phyloP scores from a whole-genome alignment of 768 basidiomycete species.

The Leucocoprinus leucothites region DNA sequence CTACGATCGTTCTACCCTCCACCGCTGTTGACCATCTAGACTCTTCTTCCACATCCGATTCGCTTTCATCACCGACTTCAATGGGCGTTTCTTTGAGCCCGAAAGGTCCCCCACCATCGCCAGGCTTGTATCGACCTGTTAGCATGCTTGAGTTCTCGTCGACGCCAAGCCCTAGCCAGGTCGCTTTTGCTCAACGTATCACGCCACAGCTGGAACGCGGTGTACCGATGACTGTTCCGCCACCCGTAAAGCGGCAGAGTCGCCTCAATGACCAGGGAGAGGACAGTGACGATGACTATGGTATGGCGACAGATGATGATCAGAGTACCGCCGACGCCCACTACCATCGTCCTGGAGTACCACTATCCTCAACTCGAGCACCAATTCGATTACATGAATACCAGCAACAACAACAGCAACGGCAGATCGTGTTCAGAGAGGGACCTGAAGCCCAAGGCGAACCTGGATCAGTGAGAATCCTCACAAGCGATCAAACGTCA shows the following conservation, averaged over 20 bases:
- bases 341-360: too few species aligned
- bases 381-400: too few species aligned
- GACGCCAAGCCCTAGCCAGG: conserved; percentile 26
- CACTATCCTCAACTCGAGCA: too few species aligned
- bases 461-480: conserved; percentile 15
- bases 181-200: conserved; percentile 34
- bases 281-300: conserved; percentile 1
- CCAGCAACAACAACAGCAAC: too few species aligned
- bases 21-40: background rate
- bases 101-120: background rate
- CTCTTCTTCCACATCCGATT: too few species aligned
- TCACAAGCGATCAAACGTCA: conserved; percentile 8
- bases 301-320: background rate
- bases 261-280: too few species aligned
- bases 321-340: background rate
- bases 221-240: conserved; percentile 26
- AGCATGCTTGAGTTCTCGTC: conserved; percentile 34
- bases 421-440: too few species aligned
- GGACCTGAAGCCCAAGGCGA: conserved; percentile 3
- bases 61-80: too few species aligned
- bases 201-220: conserved; percentile 34
- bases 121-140: conserved; percentile 21
- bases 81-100: background rate
- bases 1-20: background rate
- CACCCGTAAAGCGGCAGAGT: too few species aligned